Evolutionary conservation across 169 alveolate genomes (phyloP), one percentile per base, ranked within the genome.

Genomic region (Plasmodium fragile): DNA sequence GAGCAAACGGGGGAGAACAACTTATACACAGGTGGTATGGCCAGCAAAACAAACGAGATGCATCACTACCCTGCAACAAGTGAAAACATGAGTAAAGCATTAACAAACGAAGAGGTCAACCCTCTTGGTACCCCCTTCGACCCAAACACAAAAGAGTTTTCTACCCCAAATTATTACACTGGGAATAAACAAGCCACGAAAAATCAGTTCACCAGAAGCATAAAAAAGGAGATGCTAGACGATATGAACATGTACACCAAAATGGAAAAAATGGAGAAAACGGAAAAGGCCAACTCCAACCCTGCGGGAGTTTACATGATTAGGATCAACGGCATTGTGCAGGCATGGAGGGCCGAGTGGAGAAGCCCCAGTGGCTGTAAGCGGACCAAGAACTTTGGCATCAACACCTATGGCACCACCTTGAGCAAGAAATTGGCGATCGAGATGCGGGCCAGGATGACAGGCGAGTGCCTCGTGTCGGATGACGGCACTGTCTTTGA

Each of bases 331-430:
- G 94, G 94, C 11, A 39, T 81, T 69, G 92, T 91, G 1, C 94
- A 91, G 59, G 94, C 94, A 34, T 91, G 94, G 94, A 65, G 94
- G 53, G 91, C 94, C 28, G 94, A 91, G 55, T 91, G 94, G 94
- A 91, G 82, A 71, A 80, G 94, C 30, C 81, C 93, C 13, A 81
- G 92, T 32, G 94, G 94, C 8, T 79, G 83, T 34, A 91, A 91
- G 18, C 70, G 80, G 52, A 81, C 92, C 25, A 91, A 91, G 73
- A 91, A 79, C 73, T 91, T 91, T 34, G 94, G 94, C 11, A 81
- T 91, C 18, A 91, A 71, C 22, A 91, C 94, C 3, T 91, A 91
- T 81, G 94, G 94, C 1, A 70, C 28, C 53, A 72, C 71, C 36
- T 91, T 91, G 82, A 81, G 94, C 53, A 91, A 91, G 49, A 91